Conservation (phyloP, 352 stramenopile species). For the Phytophthora syringae region DNA sequence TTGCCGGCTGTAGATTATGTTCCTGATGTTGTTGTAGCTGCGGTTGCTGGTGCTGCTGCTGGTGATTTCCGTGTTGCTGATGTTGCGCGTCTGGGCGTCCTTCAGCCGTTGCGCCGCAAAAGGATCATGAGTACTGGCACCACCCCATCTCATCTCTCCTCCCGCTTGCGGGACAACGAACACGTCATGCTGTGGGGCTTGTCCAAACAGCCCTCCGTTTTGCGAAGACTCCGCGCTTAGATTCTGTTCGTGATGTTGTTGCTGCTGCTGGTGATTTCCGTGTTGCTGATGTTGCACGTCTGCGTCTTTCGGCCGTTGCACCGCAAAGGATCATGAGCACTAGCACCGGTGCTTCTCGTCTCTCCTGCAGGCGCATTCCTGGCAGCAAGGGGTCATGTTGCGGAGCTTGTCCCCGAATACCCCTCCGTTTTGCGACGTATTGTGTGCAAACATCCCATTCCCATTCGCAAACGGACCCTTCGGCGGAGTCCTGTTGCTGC, state of each 20-base stretch:
- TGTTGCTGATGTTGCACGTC: constrained; percentile 3
- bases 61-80: neutral
- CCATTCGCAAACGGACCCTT: constrained; percentile 8
- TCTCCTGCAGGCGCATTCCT: constrained; percentile 19
- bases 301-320: constrained; percentile 7
- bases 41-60: constrained; percentile 10
- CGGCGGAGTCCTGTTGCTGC: neutral
- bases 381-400: constrained; percentile 15
- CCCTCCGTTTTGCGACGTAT: constrained; percentile 1
- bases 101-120: too few relatives aligned
- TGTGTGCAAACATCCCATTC: constrained; percentile 5
- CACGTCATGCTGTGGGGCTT: too few relatives aligned
- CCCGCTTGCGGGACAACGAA: too few relatives aligned
- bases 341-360: neutral
- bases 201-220: too few relatives aligned
- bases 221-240: constrained; percentile 3
- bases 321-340: constrained; percentile 25
- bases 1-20: too few relatives aligned
- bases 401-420: constrained; percentile 2
- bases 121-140: too few relatives aligned
- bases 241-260: constrained; percentile 8
- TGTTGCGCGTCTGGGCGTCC: constrained; percentile 5
- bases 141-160: too few relatives aligned
- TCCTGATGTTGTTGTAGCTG: too few relatives aligned
- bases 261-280: constrained; percentile 3